Base-by-base conservation (phyloP, 805 yeast species). In the Candida methanosorbosa region DNA sequence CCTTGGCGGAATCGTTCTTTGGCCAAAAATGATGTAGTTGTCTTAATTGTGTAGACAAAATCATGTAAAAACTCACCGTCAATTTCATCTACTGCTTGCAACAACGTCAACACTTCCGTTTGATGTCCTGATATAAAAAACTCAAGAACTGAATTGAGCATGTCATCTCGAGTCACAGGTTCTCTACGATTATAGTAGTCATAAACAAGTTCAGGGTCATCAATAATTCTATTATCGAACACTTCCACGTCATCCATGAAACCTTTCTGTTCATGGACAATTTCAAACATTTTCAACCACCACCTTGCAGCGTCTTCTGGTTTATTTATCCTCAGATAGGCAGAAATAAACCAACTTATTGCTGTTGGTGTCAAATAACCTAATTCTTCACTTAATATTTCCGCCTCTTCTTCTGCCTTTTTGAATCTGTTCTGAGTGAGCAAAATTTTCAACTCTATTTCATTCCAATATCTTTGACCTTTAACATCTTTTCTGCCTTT, bases 401-500 rank as follows among this genome's bases (percentile, higher is more conserved):
- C 22, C 3, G 65, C 54, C 2, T 63, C 30, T 2, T 42, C 42
- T 28, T 64, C 64, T 18, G 73, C 72, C n/a, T 46, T 44, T 4
- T 40, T 50, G 5, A 64, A 35, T 22, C 58, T 48, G 13, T 52
- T 53, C n/a, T 48, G 44, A 7, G 56, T 50, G 23, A 72, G 40
- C 30, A 61, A 55, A 5, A 68, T 54, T 38, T 56, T 57, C 36
- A 64, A 52, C n/a, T 76, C 72, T 18, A 66, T 37, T 33, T 72
- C 78, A 38, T 56, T 53, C 79, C 79, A 73, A 62, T 75, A 73
- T 35, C 75, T 49, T 38, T 69, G 63, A 21, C 41, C 47, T 25
- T 38, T 34, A 7, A 56, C 61, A 36, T 64, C 61, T 1, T 40
- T 39, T 5, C 56, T 46, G 22, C 63, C 63, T 2, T 40, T 49